Percentiles rank a stretch among this genome's conserved stretches.
Evolutionary conservation across 148 eudicot species (phyloP).

Genomic region (Chenopodium formosanum): DNA sequence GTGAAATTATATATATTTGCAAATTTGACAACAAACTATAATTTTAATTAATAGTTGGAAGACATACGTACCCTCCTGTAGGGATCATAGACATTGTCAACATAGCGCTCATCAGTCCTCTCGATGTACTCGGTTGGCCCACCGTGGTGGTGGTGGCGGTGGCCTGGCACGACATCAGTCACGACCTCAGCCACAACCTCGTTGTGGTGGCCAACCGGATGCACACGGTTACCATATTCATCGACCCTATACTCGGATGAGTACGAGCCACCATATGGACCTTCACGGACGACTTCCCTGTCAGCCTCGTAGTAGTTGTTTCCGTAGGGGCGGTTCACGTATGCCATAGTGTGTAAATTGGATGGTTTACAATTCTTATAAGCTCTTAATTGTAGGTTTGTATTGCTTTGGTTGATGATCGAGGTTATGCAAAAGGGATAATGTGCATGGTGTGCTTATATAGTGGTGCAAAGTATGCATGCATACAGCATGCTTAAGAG

Average conservation of each 20-base stretch:
- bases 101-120: constrained; percentile 15
- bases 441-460: constrained; percentile 5
- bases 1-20: no score
- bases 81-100: constrained; percentile 18
- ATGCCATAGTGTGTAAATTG: constrained; percentile 9
- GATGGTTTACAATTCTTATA: neutral
- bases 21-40: no score
- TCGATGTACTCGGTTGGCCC: constrained; percentile 10
- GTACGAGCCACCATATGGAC: constrained; percentile 14
- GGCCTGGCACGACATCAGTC: neutral
- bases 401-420: constrained; percentile 8
- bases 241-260: constrained; percentile 14
- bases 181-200: neutral
- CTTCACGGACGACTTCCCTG: constrained; percentile 19
- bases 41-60: neutral
- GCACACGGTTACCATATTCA: constrained; percentile 16
- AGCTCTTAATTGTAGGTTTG: no score
- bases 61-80: constrained; percentile 24
- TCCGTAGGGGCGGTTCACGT: constrained; percentile 12
- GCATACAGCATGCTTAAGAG: no score
- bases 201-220: neutral
- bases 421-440: neutral
- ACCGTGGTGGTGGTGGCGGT: constrained; percentile 13
- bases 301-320: constrained; percentile 26
- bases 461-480: neutral